These are phyloP conservation scores for Penicillium psychrosexuale DNA, from an alignment of 2,329 filamentous ascomycete genomes.

Conservation along the genomic window DNA sequence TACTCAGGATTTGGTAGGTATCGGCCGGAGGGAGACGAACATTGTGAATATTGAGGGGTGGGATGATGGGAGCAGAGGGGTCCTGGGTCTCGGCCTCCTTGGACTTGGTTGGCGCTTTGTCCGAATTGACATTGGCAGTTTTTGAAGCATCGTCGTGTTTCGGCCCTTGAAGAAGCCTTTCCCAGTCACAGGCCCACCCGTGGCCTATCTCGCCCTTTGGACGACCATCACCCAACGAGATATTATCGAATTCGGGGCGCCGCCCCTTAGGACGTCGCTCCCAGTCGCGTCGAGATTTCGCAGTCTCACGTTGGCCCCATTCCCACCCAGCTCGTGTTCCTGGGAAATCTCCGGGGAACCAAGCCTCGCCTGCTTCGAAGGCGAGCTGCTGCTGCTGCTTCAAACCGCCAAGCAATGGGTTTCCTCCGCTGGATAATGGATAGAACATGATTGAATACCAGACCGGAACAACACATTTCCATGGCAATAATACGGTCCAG, in stretches of 20 bases:
- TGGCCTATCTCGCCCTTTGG: slow-evolving; percentile 75
- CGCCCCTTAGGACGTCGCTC: slow-evolving; percentile 77
- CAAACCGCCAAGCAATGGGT: slow-evolving; percentile 77
- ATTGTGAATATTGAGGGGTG: slow-evolving; percentile 33
- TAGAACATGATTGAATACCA: slow-evolving; percentile 87
- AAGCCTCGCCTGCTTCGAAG: slow-evolving; percentile 74
- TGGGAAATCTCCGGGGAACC: slow-evolving; percentile 83
- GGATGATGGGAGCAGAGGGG: slow-evolving; percentile 10
- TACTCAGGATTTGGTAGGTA: slow-evolving; percentile 27
- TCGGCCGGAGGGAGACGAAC: slow-evolving; percentile 42
- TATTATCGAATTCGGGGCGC: slow-evolving; percentile 67
- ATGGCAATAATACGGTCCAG: slow-evolving; percentile 84
- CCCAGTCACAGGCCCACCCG: slow-evolving; percentile 83
- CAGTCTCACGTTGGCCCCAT: slow-evolving; percentile 70
- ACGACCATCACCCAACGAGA: slow-evolving; percentile 69
- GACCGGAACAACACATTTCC: slow-evolving; percentile 80
- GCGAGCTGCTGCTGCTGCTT: slow-evolving; percentile 74
- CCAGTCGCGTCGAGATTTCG: slow-evolving; percentile 63
- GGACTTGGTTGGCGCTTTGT: slow-evolving; percentile 13
- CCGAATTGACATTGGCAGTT: background rate
- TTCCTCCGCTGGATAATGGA: slow-evolving; percentile 73
- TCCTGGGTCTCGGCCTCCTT: slow-evolving; percentile 10
- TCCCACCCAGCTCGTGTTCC: slow-evolving; percentile 73
- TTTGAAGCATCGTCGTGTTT: background rate
- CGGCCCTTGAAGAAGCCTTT: slow-evolving; percentile 56